Conservation (phyloP, 2,329 filamentous ascomycete genomes). For the Dactylellina sp. region DNA sequence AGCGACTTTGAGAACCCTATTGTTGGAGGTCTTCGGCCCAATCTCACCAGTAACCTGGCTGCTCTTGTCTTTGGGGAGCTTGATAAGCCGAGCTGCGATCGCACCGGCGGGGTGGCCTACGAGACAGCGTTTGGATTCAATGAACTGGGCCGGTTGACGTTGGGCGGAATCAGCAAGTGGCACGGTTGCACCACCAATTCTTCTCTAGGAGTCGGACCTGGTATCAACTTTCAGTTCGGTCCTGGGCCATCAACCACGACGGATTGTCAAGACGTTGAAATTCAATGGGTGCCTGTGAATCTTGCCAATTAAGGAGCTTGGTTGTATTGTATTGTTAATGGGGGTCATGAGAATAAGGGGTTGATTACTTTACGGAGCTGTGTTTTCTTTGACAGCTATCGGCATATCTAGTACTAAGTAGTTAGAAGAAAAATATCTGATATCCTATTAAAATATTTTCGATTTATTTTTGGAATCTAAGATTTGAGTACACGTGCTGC, state of each 20-base stretch:
- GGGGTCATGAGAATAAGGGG: too few species aligned
- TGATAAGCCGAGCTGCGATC: constrained; percentile 23
- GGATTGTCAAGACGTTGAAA: constrained; percentile 42
- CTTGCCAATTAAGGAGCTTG: background rate
- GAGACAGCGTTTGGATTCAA: constrained; percentile 38
- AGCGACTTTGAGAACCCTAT: constrained; percentile 11
- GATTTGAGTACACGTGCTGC: too few species aligned
- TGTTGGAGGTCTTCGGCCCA: constrained; percentile 25
- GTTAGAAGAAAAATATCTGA: too few species aligned
- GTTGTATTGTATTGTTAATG: background rate
- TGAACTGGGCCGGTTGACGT: constrained; percentile 12
- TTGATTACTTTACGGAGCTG: too few species aligned
- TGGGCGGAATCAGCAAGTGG: constrained; percentile 29
- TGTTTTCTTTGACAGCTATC: too few species aligned
- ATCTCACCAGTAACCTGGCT: constrained; percentile 44
- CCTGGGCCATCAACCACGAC: constrained; percentile 6
- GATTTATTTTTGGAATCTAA: too few species aligned
- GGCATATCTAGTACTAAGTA: too few species aligned
- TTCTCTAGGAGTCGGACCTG: constrained; percentile 26
- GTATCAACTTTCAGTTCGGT: constrained; percentile 43
- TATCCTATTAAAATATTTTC: too few species aligned
- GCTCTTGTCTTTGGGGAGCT: constrained; percentile 39
- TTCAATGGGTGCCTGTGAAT: constrained; percentile 18
- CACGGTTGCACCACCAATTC: constrained; percentile 39
- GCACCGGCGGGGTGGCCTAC: constrained; percentile 29